Evolutionary conservation across 495 filamentous ascomycete species (phyloP).

Genomic region (Pyrenula aspistea): DNA sequence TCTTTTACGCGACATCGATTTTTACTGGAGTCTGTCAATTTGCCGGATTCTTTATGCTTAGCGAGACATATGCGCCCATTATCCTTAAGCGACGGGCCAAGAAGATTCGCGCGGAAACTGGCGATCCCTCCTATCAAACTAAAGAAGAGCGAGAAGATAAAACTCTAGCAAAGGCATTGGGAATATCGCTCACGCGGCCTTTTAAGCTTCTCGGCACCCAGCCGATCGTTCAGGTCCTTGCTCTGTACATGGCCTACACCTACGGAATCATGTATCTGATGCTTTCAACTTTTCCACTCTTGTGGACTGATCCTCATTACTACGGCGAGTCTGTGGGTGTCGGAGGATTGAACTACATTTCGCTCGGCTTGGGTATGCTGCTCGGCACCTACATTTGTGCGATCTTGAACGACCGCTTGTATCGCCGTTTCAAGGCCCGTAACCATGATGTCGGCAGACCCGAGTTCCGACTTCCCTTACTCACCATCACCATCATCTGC

Average conservation of each 20-base stretch:
- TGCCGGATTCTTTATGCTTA: conserved; percentile 39
- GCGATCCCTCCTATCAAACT: conserved; percentile 32
- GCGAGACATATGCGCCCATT: conserved; percentile 37
- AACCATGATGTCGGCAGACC: conserved; percentile 28
- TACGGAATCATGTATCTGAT: conserved; percentile 59
- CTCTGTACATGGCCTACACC: conserved; percentile 48
- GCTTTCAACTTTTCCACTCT: conserved; percentile 40
- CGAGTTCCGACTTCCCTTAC: conserved; percentile 52
- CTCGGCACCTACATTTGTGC: conserved; percentile 17
- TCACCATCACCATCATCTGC: conserved; percentile 42
- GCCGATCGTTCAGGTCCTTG: conserved; percentile 39
- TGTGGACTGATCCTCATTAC: conserved; percentile 25
- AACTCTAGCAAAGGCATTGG: conserved; percentile 3
- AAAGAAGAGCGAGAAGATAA: conserved; percentile 22
- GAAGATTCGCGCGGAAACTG: conserved; percentile 41
- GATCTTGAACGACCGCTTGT: conserved; percentile 24
- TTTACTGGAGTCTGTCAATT: conserved; percentile 36
- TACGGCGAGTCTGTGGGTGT: conserved; percentile 35
- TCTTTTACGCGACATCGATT: conserved; percentile 38
- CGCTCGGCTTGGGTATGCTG: conserved; percentile 20
- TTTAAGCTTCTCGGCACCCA: conserved; percentile 38
- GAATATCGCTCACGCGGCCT: conserved; percentile 25
- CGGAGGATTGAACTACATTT: conserved; percentile 26
- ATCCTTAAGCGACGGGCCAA: conserved; percentile 41
- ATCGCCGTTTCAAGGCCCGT: conserved; percentile 35